Percentiles rank a stretch among this genome's conserved stretches.
These are phyloP conservation scores for Rhizopogon salebrosus DNA, from an alignment of 768 basidiomycete species.

Conservation along the genomic window DNA sequence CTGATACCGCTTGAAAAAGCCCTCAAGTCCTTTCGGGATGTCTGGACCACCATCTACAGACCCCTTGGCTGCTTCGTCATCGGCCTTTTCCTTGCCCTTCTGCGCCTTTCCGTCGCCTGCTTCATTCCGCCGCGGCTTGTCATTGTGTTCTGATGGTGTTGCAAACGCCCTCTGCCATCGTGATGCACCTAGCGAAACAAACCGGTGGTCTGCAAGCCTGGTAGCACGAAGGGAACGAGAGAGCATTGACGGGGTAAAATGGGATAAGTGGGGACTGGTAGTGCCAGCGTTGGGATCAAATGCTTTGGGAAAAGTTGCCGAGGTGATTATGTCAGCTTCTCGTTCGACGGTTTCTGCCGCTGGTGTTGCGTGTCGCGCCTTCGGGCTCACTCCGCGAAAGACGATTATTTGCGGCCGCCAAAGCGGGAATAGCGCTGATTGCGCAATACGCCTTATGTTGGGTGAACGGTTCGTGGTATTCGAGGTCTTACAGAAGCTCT, in stretches of 20 bases:
- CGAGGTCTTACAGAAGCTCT: no score
- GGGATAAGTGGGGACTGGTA: neutral
- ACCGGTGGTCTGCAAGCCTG: conserved; percentile 37
- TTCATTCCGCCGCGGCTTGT: conserved; percentile 19
- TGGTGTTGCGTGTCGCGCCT: neutral
- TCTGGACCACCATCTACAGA: conserved; percentile 27
- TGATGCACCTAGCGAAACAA: conserved; percentile 28
- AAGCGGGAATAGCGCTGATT: no score
- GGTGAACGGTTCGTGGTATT: no score
- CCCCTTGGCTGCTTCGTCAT: conserved; percentile 31
- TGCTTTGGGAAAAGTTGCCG: neutral
- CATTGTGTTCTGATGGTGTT: conserved; percentile 36
- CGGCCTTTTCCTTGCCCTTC: conserved; percentile 31
- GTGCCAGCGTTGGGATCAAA: neutral
- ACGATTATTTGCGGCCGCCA: no score
- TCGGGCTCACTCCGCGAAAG: no score
- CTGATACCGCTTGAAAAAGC: conserved; percentile 70
- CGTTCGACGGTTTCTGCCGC: neutral
- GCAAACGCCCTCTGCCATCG: conserved; percentile 40
- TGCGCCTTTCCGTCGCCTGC: conserved; percentile 22
- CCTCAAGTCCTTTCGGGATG: conserved; percentile 65
- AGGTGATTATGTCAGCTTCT: conserved; percentile 4
- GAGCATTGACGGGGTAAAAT: conserved; percentile 40
- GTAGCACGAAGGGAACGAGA: conserved; percentile 56
- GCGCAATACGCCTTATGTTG: no score